Conservation (phyloP, 257 asterid genomes). For the Solanum appendiculatum region DNA sequence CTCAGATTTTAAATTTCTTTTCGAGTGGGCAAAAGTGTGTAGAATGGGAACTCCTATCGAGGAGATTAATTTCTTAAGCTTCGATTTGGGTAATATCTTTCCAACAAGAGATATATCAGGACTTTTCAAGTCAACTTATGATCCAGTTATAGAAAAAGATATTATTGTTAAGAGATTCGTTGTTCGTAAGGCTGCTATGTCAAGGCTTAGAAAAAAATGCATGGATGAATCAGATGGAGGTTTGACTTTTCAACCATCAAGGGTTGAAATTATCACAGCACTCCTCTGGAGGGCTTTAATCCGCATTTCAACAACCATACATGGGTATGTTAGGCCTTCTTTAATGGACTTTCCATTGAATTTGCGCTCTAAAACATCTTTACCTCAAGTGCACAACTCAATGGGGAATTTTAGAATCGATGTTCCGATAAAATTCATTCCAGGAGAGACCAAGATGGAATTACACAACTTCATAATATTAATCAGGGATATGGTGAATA, state of each 20-base stretch:
- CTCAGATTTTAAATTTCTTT: background rate
- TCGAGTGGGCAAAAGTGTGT: background rate
- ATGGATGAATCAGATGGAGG: background rate
- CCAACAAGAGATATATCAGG: background rate
- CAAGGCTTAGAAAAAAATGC: background rate
- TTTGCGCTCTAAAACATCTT: background rate
- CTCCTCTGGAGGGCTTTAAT: background rate
- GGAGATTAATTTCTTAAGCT: background rate
- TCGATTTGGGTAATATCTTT: background rate
- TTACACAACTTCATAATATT: background rate
- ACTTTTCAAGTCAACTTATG: background rate
- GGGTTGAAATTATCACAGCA: background rate
- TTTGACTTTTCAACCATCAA: background rate
- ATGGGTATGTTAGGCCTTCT: background rate
- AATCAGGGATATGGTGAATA: background rate
- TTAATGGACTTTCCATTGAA: background rate
- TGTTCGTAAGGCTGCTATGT: background rate
- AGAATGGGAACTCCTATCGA: background rate
- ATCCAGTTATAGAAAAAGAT: background rate
- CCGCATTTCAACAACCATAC: background rate
- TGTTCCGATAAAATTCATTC: background rate
- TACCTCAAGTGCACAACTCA: background rate
- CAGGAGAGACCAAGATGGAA: background rate
- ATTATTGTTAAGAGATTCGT: background rate
- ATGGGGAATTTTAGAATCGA: background rate